Evolutionary conservation across 306 rosid genomes (phyloP).

Genomic region (Malus sylvestris): DNA sequence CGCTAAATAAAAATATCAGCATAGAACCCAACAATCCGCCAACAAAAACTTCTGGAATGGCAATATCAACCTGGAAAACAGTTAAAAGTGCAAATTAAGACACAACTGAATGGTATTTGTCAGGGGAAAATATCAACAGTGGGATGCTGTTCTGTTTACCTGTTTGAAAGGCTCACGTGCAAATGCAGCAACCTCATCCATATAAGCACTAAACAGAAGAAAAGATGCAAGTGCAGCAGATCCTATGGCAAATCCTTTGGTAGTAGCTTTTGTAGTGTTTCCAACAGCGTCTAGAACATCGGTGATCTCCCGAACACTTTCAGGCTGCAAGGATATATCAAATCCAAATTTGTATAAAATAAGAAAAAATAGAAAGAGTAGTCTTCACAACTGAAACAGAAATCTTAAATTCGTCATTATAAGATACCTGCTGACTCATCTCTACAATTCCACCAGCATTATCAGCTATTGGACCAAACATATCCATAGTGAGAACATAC

Average conservation of each 20-base stretch:
- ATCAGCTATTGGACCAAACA: slow-evolving; percentile 99
- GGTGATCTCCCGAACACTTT: slow-evolving; percentile 96
- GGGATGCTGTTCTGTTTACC: slow-evolving; percentile 33
- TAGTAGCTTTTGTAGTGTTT: slow-evolving; percentile 96
- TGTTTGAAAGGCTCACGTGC: slow-evolving; percentile 76
- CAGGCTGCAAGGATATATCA: slow-evolving; percentile 56
- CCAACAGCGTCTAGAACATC: slow-evolving; percentile 97
- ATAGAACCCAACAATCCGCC: slow-evolving; percentile 97
- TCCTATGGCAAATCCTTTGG: slow-evolving; percentile 98
- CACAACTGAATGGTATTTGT: slow-evolving; percentile 1
- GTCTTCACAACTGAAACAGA: neutral
- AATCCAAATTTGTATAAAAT: neutral
- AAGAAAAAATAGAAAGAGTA: slow-evolving; percentile 5
- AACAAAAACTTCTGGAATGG: slow-evolving; percentile 89
- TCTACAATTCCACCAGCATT: slow-evolving; percentile 99
- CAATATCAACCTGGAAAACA: slow-evolving; percentile 85
- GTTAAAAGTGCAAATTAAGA: slow-evolving; percentile 13
- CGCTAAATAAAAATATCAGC: slow-evolving; percentile 94
- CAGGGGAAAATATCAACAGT: neutral
- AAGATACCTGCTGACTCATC: slow-evolving; percentile 95
- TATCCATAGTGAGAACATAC: slow-evolving; percentile 98
- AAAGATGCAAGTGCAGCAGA: slow-evolving; percentile 98
- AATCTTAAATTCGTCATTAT: slow-evolving; percentile 7
- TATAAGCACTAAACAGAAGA: slow-evolving; percentile 97
- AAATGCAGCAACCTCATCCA: slow-evolving; percentile 90